Base-by-base conservation (phyloP, 2,329 filamentous ascomycete species). In the Hypoxylon sp. region DNA sequence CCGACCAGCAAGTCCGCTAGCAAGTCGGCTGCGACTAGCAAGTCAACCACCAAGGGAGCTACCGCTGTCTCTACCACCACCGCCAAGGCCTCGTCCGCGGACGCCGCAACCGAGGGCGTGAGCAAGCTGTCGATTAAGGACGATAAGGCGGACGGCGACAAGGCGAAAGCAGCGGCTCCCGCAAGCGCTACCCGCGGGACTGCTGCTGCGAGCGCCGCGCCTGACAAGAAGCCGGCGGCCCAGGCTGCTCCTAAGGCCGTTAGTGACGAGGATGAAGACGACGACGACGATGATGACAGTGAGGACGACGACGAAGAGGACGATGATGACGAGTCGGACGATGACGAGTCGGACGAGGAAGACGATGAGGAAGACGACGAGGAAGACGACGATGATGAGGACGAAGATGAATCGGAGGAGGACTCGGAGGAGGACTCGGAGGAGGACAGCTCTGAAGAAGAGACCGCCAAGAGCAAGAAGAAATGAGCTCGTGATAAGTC, bases 191-290 rank as follows among this genome's bases (percentile, higher is more conserved):
- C 60, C 69, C 37, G 58, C 15, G 77, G 75, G 1, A 69, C 75
- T 2, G 54, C 63, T 3, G 66, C 78, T 11, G 67, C 63, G 17
- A 67, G 62, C 4, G 75, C 70, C n/a, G 72, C 73, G 10, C 48
- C 71, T 8, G 75, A 74, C 45, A 73, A 78, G 63, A 76, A 76
- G 49, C 72, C 75, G 20, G 74, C 72, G 61, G 70, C 71, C 17
- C 69, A 76, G 68, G 67, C 72, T 13, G 78, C 77, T 18, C 70
- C 74, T 46, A 77, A 81, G 70, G 77, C 73, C 73, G 0, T n/a
- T n/a, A n/a, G n/a, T n/a, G 72, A 74, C 51, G 69, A 71, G 4
- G 70, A 73, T 8, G 69, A 70, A 1, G 73, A 72, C 1, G 67
- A 74, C 4, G 68, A 70, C 0, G 70, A 74, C 3, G 67, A 71